These are phyloP conservation scores for Gossypium davidsonii DNA, from an alignment of 441 rosid species.

Conservation along the genomic window DNA sequence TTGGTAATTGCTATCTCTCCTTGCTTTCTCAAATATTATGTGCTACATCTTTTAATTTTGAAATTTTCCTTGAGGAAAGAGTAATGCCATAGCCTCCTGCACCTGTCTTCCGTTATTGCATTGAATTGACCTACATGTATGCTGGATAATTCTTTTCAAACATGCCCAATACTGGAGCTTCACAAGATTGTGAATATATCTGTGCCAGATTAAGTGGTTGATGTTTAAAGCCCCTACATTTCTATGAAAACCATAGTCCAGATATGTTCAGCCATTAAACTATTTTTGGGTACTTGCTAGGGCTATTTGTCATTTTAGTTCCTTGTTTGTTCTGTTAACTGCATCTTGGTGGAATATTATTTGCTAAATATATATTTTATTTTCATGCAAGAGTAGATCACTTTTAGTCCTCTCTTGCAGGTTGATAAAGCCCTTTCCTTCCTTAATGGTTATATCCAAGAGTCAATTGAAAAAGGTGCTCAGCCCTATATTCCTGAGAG, in stretches of 20 bases:
- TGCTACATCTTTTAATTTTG: not conserved
- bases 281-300: not conserved
- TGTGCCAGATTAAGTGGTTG: not conserved
- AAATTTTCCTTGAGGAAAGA: not conserved
- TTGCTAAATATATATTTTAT: not conserved
- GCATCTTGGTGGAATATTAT: not conserved
- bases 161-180: not conserved
- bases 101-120: not conserved
- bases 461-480: conserved; percentile 71
- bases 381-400: conserved; percentile 6
- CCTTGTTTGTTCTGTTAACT: not conserved
- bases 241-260: not conserved
- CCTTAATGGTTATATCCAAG: conserved; percentile 61
- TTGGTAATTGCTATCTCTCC: not conserved
- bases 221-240: not conserved
- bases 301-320: not conserved
- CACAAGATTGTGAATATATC: not conserved
- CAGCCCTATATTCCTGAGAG: conserved; percentile 79
- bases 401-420: conserved; percentile 37
- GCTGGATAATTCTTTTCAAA: conserved; percentile 3
- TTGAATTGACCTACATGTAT: not conserved
- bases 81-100: not conserved
- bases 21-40: not conserved
- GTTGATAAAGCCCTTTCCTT: conserved; percentile 74
- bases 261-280: not conserved